phyloP scores from a whole-genome alignment of 345 rosid species.

The Mercurialis annua region DNA sequence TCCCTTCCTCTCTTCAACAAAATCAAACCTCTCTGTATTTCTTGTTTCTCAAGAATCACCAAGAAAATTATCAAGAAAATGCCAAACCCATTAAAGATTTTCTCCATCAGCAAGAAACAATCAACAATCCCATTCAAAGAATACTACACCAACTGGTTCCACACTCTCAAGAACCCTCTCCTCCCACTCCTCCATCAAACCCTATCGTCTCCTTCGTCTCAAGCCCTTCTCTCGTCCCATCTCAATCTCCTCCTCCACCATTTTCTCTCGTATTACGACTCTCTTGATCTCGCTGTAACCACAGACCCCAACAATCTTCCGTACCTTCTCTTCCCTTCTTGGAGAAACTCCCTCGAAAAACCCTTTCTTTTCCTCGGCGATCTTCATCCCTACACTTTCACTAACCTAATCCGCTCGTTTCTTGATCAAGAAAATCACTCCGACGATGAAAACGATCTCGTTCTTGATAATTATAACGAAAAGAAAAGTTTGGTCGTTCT shows the following conservation, averaged over 20 bases:
- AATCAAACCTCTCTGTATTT: neutral
- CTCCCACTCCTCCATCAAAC: constrained; percentile 72
- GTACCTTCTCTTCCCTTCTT: constrained; percentile 64
- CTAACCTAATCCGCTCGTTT: constrained; percentile 66
- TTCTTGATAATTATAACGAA: neutral
- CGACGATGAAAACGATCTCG: neutral
- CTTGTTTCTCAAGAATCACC: constrained; percentile 2
- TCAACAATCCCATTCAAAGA: constrained; percentile 46
- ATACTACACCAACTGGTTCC: constrained; percentile 61
- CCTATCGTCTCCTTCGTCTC: constrained; percentile 43
- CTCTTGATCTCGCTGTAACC: constrained; percentile 64
- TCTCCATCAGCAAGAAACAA: constrained; percentile 48
- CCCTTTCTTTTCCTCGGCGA: constrained; percentile 90
- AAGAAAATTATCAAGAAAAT: too few relatives aligned
- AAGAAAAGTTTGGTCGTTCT: neutral
- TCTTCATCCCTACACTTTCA: constrained; percentile 79
- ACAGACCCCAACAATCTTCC: constrained; percentile 43
- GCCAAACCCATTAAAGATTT: constrained; percentile 43
- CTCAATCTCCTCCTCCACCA: constrained; percentile 64
- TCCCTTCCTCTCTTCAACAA: too few relatives aligned
- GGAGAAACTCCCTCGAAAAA: constrained; percentile 64
- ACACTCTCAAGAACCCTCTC: constrained; percentile 48
- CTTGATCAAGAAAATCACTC: constrained; percentile 42
- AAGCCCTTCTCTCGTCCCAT: constrained; percentile 48
- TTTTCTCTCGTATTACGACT: constrained; percentile 64